phyloP scores from a whole-genome alignment of 2,329 filamentous ascomycete genomes.

The Fonsecaea nubica region DNA sequence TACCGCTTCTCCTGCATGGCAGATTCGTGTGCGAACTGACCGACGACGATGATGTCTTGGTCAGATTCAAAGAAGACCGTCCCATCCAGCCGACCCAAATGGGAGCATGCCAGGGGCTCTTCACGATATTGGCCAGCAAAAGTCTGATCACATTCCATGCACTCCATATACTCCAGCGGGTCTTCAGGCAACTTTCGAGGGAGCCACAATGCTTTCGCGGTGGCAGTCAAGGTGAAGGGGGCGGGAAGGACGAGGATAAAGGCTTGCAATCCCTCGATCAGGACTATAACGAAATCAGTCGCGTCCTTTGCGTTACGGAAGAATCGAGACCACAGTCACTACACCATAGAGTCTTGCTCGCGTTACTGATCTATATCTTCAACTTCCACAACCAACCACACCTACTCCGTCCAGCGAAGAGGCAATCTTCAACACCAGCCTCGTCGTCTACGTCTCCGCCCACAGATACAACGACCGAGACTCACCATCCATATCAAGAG shows the following conservation, averaged over 20 bases:
- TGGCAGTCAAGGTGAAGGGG: neutral
- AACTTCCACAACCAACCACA: constrained; percentile 31
- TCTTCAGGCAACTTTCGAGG: constrained; percentile 23
- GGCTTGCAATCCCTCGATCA: constrained; percentile 8
- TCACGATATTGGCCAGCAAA: constrained; percentile 22
- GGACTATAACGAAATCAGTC: constrained; percentile 26
- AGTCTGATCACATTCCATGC: constrained; percentile 24
- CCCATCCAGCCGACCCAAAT: constrained; percentile 20
- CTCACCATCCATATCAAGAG: constrained; percentile 17
- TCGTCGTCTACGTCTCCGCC: neutral
- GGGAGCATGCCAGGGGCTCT: constrained; percentile 11
- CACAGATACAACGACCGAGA: neutral
- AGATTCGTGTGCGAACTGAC: constrained; percentile 28
- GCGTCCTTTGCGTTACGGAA: constrained; percentile 26
- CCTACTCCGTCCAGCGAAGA: constrained; percentile 3
- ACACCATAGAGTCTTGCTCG: constrained; percentile 27
- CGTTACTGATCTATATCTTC: constrained; percentile 33
- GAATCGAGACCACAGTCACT: constrained; percentile 10
- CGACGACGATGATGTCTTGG: constrained; percentile 24
- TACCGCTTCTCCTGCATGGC: constrained; percentile 28
- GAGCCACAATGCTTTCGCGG: constrained; percentile 15
- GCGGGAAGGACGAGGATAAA: neutral
- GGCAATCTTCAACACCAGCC: neutral
- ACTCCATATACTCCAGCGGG: constrained; percentile 27
- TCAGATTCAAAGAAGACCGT: constrained; percentile 29